Percentiles rank a stretch among this genome's conserved stretches.
These are phyloP conservation scores for Groenewaldozyma sp. DNA, from an alignment of 1,139 yeast species.

Conservation along the genomic window DNA sequence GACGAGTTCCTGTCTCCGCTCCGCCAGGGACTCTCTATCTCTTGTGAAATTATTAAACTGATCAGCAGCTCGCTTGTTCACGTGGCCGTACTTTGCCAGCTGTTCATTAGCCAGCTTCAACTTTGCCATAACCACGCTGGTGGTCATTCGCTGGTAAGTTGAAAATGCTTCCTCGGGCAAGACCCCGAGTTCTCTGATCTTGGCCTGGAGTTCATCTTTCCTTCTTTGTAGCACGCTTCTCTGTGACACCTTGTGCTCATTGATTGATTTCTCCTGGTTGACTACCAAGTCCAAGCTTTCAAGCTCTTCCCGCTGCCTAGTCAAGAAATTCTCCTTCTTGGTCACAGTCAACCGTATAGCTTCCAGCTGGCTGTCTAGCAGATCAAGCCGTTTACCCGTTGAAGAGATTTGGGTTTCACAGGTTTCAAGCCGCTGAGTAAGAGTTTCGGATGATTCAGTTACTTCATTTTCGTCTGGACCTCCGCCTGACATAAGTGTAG, in stretches of 20 bases:
- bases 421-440: neutral
- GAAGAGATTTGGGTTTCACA: neutral
- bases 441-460: neutral
- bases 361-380: constrained; percentile 4
- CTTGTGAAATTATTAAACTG: constrained; percentile 67
- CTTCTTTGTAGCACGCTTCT: constrained; percentile 53
- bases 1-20: constrained; percentile 61
- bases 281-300: constrained; percentile 23
- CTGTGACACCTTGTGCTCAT: constrained; percentile 60
- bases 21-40: constrained; percentile 54
- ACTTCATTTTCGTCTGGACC: neutral
- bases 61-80: constrained; percentile 85
- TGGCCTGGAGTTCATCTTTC: constrained; percentile 62
- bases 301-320: constrained; percentile 21
- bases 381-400: neutral
- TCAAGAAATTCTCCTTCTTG: constrained; percentile 7
- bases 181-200: constrained; percentile 75
- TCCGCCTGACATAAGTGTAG: too few relatives aligned
- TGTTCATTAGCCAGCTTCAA: constrained; percentile 51
- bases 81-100: constrained; percentile 59
- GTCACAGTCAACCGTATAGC: constrained; percentile 1
- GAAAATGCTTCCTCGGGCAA: constrained; percentile 79
- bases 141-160: constrained; percentile 35
- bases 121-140: constrained; percentile 47
- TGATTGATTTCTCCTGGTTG: constrained; percentile 49